phyloP scores from a whole-genome alignment of 1,139 yeast genomes.

The Debaryomycetaceae sp. region DNA sequence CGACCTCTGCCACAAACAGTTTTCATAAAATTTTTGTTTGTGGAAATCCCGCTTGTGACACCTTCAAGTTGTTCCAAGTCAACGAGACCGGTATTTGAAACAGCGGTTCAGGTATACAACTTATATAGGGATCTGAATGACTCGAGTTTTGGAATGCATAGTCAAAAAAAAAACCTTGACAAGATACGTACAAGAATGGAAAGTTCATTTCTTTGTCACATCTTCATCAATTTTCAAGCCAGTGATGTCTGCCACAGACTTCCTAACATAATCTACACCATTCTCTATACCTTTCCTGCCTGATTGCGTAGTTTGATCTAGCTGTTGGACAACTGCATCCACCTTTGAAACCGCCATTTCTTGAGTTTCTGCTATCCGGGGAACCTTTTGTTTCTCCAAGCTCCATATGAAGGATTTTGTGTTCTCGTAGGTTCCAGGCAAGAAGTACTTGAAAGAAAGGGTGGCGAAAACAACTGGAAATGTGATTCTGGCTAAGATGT shows the following conservation, averaged over 20 bases:
- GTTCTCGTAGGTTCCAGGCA: slow-evolving; percentile 75
- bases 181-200: no score
- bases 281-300: slow-evolving; percentile 38
- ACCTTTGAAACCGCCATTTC: slow-evolving; percentile 42
- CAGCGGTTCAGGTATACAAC: no score
- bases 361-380: slow-evolving; percentile 68
- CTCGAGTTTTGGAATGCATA: no score
- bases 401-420: slow-evolving; percentile 60
- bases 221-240: slow-evolving; percentile 68
- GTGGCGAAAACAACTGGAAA: slow-evolving; percentile 68
- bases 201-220: slow-evolving; percentile 42
- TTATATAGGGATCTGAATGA: no score
- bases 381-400: slow-evolving; percentile 62
- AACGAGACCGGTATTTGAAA: not conserved
- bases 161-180: no score
- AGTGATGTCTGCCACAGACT: slow-evolving; percentile 54
- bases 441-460: slow-evolving; percentile 66
- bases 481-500: slow-evolving; percentile 51
- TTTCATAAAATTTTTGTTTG: not conserved
- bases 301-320: slow-evolving; percentile 35
- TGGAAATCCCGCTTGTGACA: not conserved
- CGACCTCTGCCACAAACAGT: not conserved
- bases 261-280: slow-evolving; percentile 43
- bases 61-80: not conserved
- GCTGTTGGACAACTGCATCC: slow-evolving; percentile 41